Percentiles rank a stretch among this genome's conserved stretches.
Evolutionary conservation across 768 basidiomycete genomes (phyloP).

Genomic region (Lepiota brunneoincarnata): DNA sequence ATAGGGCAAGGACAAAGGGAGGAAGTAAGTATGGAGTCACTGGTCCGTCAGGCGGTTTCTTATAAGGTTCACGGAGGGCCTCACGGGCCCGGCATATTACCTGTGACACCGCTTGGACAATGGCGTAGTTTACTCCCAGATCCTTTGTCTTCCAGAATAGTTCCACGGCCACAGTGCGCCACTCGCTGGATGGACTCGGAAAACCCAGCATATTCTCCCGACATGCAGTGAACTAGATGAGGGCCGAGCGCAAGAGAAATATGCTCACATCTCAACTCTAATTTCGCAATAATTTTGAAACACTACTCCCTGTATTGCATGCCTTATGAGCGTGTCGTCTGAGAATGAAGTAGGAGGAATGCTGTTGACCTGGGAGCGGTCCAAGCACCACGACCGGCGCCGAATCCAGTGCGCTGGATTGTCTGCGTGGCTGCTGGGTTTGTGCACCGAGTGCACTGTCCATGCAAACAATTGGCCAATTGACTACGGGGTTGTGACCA

Average conservation of each 20-base stretch:
- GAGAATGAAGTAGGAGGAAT: background rate
- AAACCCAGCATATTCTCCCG: too few species aligned
- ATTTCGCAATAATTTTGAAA: too few species aligned
- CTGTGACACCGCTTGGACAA: constrained; percentile 4
- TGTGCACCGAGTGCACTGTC: too few species aligned
- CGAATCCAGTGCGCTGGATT: background rate
- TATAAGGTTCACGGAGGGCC: background rate
- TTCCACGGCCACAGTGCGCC: too few species aligned
- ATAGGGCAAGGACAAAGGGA: background rate
- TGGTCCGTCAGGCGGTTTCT: constrained; percentile 8
- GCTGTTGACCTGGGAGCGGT: background rate
- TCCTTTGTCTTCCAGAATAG: background rate
- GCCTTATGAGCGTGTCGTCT: background rate
- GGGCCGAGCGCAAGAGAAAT: too few species aligned
- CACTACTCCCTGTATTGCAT: background rate
- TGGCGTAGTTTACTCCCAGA: background rate
- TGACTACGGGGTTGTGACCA: background rate
- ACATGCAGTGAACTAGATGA: too few species aligned
- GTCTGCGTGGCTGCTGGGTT: too few species aligned
- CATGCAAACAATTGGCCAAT: too few species aligned
- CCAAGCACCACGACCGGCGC: background rate
- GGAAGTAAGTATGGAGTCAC: constrained; percentile 12
- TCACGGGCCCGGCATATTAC: background rate
- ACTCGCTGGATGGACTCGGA: too few species aligned
- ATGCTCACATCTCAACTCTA: too few species aligned